Percentiles rank a stretch among this genome's conserved stretches.
These are phyloP conservation scores for Wallacemonas sp. DNA, from an alignment of 208 protist species.

Conservation along the genomic window DNA sequence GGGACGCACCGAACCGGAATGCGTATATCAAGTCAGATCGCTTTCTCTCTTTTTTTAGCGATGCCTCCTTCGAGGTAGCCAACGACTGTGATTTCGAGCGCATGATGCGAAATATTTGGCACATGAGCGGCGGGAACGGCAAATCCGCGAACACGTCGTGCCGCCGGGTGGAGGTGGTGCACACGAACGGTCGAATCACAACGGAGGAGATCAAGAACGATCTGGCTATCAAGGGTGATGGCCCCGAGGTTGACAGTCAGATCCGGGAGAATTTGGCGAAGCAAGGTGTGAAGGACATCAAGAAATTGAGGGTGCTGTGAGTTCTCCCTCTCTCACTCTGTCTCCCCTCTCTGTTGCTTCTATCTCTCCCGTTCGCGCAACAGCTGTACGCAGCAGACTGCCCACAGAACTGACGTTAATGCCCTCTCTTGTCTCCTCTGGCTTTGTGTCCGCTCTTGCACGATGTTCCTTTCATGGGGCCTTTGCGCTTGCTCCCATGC, in stretches of 20 bases:
- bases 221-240: constrained; percentile 58
- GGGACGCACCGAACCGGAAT: constrained; percentile 37
- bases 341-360: constrained; percentile 1
- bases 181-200: constrained; percentile 79
- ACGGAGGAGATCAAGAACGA: constrained; percentile 87
- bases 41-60: constrained; percentile 75
- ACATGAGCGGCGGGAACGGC: constrained; percentile 87
- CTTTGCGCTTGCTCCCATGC: no score
- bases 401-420: no score
- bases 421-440: no score
- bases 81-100: constrained; percentile 83
- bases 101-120: constrained; percentile 87
- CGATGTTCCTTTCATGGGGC: no score
- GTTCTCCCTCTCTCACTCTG: not conserved
- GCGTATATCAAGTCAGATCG: constrained; percentile 48
- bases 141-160: constrained; percentile 84
- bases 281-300: constrained; percentile 89
- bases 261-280: constrained; percentile 65
- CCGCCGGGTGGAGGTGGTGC: constrained; percentile 78
- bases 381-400: no score
- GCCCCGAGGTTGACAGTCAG: constrained; percentile 42
- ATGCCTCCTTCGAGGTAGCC: constrained; percentile 76
- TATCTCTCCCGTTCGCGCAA: no score
- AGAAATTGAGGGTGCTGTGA: constrained; percentile 42
- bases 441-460: no score